Percentiles rank a stretch among this genome's conserved stretches.
These are phyloP conservation scores for Capsicum chinense DNA, from an alignment of 257 asterid species.

Conservation along the genomic window DNA sequence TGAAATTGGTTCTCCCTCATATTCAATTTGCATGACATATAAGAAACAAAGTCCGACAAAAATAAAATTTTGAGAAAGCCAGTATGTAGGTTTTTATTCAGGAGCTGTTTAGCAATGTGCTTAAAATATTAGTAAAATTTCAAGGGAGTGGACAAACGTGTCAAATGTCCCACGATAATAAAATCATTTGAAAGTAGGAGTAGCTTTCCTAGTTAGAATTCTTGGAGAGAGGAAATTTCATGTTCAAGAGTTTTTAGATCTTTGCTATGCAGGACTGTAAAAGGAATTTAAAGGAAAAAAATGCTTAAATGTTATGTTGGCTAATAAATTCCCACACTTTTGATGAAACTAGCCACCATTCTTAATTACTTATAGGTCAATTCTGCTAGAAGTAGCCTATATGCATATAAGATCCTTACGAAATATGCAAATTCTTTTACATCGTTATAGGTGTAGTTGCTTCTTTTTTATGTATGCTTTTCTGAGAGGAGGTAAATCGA, in stretches of 20 bases:
- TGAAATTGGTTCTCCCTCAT: too few relatives aligned
- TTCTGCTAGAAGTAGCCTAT: background rate
- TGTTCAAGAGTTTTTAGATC: background rate
- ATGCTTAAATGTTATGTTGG: background rate
- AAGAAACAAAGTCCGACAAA: too few relatives aligned
- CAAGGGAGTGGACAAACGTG: background rate
- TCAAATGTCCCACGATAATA: background rate
- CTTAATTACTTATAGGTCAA: background rate
- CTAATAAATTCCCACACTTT: background rate
- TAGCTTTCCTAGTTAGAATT: constrained; percentile 2
- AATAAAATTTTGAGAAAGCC: too few relatives aligned
- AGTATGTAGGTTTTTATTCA: background rate
- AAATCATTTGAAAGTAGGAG: background rate
- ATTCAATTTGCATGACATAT: too few relatives aligned
- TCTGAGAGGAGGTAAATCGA: background rate
- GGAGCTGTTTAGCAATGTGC: background rate
- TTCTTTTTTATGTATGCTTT: too few relatives aligned
- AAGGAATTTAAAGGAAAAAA: background rate
- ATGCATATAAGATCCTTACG: background rate
- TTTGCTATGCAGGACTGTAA: background rate
- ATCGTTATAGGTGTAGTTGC: background rate
- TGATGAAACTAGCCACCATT: background rate
- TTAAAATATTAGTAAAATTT: background rate
- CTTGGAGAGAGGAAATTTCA: constrained; percentile 1
- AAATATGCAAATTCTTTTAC: background rate